Percentiles rank a stretch among this genome's conserved stretches.
Evolutionary conservation across 176 grass and related monocot species (phyloP).

Genomic region (Musa schizocarpa): DNA sequence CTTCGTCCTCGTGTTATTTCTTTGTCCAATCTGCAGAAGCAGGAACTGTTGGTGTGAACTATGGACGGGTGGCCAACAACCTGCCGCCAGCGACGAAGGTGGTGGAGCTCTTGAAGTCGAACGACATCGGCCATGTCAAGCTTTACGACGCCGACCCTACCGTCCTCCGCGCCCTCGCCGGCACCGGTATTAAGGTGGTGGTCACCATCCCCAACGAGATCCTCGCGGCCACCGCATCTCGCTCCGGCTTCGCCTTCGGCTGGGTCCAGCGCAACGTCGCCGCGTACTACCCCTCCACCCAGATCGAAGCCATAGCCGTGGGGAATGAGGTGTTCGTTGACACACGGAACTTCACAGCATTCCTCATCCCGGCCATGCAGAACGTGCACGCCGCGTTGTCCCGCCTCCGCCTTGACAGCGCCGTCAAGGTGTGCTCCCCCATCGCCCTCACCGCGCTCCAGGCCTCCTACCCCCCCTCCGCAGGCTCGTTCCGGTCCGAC

Average conservation of each 20-base stretch:
- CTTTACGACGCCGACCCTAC: constrained; percentile 69
- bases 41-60: constrained; percentile 76
- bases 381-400: constrained; percentile 50
- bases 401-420: constrained; percentile 29
- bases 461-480: constrained; percentile 62
- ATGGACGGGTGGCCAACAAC: constrained; percentile 77
- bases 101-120: constrained; percentile 70
- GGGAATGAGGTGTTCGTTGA: constrained; percentile 87
- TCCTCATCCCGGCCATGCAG: constrained; percentile 49
- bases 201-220: constrained; percentile 82
- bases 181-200: constrained; percentile 53
- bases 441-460: constrained; percentile 73
- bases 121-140: constrained; percentile 67
- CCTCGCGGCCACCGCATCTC: constrained; percentile 25
- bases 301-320: constrained; percentile 61
- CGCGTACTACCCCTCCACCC: constrained; percentile 58
- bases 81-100: constrained; percentile 46
- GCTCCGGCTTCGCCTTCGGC: constrained; percentile 31
- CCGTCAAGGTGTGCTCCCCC: constrained; percentile 80
- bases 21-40: constrained; percentile 29
- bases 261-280: constrained; percentile 86
- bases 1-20: neutral
- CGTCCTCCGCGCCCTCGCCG: constrained; percentile 56
- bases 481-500: constrained; percentile 55
- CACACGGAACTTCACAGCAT: constrained; percentile 38